Percentiles rank a stretch among this genome's conserved stretches.
Evolutionary conservation across 805 yeast genomes (phyloP).

Genomic region (Saccharomycopsis lassenensis): DNA sequence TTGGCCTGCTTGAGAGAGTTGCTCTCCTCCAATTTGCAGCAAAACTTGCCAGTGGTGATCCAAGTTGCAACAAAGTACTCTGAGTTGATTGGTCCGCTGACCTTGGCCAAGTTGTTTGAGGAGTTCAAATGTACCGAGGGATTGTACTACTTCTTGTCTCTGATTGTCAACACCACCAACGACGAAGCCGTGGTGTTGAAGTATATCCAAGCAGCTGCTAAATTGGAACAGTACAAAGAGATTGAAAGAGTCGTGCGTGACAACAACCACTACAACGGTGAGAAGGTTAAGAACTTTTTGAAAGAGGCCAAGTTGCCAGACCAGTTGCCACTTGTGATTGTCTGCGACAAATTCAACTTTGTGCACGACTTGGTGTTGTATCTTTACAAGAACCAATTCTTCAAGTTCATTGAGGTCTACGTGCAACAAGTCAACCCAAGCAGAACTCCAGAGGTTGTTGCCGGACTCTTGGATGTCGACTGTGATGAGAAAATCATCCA

Average conservation of each 20-base stretch:
- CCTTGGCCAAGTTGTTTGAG: constrained; percentile 83
- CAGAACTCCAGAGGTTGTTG: constrained; percentile 92
- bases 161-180: constrained; percentile 86
- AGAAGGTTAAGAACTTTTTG: constrained; percentile 92
- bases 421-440: constrained; percentile 97
- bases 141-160: constrained; percentile 83
- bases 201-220: constrained; percentile 90
- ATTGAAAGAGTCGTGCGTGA: constrained; percentile 93
- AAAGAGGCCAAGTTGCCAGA: constrained; percentile 91
- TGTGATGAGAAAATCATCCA: constrained; percentile 88
- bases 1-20: constrained; percentile 79
- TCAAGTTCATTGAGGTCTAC: constrained; percentile 94
- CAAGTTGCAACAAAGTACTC: constrained; percentile 97
- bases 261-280: constrained; percentile 90
- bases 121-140: constrained; percentile 91
- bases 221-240: constrained; percentile 81
- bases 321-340: constrained; percentile 92
- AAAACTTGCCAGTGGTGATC: constrained; percentile 83
- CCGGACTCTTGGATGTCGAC: constrained; percentile 93
- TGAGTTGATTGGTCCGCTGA: constrained; percentile 79
- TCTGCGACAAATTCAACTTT: constrained; percentile 84
- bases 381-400: constrained; percentile 89
- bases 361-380: constrained; percentile 90
- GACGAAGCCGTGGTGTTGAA: constrained; percentile 94
- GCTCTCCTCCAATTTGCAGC: constrained; percentile 67